These are phyloP conservation scores for Cercospora sojina DNA, from an alignment of 2,329 filamentous ascomycete genomes.

Conservation along the genomic window DNA sequence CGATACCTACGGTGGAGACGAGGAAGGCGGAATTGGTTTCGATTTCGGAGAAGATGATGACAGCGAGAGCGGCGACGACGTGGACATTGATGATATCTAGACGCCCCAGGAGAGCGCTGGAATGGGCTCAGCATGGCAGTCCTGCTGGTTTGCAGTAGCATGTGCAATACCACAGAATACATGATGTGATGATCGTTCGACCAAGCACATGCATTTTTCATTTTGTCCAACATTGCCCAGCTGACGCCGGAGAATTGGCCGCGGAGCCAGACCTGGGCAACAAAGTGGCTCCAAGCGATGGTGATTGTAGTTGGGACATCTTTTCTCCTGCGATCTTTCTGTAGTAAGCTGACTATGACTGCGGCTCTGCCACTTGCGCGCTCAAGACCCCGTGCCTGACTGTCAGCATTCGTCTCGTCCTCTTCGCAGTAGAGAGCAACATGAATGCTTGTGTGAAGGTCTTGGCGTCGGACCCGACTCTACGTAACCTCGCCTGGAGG, in stretches of 20 bases:
- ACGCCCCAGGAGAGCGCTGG: constrained; percentile 5
- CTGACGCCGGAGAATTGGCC: neutral
- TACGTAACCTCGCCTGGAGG: neutral
- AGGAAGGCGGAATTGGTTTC: constrained; percentile 94
- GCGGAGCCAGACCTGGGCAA: neutral
- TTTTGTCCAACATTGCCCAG: neutral
- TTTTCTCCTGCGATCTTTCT: neutral
- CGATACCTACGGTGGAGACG: constrained; percentile 86
- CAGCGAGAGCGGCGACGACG: constrained; percentile 66
- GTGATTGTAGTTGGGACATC: neutral
- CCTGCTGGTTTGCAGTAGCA: neutral
- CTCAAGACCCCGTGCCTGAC: neutral
- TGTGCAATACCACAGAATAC: neutral
- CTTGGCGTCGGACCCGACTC: neutral
- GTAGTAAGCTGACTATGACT: neutral
- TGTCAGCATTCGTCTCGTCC: neutral
- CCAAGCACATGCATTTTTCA: neutral
- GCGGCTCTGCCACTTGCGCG: neutral
- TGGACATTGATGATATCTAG: constrained; percentile 94
- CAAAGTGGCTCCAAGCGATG: neutral
- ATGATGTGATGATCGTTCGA: neutral
- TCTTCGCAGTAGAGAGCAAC: neutral
- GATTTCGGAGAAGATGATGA: constrained; percentile 92
- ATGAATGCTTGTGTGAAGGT: neutral
- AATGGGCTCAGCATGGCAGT: neutral